phyloP scores from a whole-genome alignment of 495 filamentous ascomycete species.

The Cercophora samala region DNA sequence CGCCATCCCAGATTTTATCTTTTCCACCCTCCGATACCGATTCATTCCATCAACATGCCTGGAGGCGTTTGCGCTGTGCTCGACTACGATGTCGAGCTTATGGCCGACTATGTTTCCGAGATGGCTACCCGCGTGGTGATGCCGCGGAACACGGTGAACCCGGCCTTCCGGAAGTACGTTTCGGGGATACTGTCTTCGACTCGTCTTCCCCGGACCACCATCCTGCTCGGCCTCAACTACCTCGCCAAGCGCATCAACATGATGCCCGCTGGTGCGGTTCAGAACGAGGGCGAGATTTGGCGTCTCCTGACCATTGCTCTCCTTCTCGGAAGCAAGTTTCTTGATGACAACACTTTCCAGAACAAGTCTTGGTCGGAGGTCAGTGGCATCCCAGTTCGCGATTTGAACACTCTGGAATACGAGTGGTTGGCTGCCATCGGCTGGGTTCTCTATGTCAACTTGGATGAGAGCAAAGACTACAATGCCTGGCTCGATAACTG shows the following conservation, averaged over 20 bases:
- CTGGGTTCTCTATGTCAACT: conserved; percentile 87
- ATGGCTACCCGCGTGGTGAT: conserved; percentile 81
- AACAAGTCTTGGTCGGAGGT: conserved; percentile 99
- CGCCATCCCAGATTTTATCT: conserved; percentile 19
- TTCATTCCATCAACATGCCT: conserved; percentile 43
- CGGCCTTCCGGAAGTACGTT: conserved; percentile 91
- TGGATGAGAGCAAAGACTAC: conserved; percentile 77
- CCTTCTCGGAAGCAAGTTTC: conserved; percentile 92
- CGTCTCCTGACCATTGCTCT: conserved; percentile 86
- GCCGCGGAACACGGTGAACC: conserved; percentile 61
- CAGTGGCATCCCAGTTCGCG: conserved; percentile 81
- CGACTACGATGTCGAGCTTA: conserved; percentile 98
- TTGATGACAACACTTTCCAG: conserved; percentile 99
- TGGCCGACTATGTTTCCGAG: conserved; percentile 96
- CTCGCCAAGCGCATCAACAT: conserved; percentile 76
- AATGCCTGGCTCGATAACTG: conserved; percentile 78
- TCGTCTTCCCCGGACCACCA: conserved; percentile 89
- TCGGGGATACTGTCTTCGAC: conserved; percentile 91
- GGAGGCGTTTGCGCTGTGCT: conserved; percentile 94
- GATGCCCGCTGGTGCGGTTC: conserved; percentile 54
- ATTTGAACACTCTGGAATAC: conserved; percentile 85
- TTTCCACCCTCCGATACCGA: conserved; percentile 7
- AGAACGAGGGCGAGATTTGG: conserved; percentile 73
- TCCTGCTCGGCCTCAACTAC: conserved; percentile 89
- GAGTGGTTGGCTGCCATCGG: conserved; percentile 85